Conservation (phyloP, 164 flowering plant genomes). For the Umbilicus rupestris region DNA sequence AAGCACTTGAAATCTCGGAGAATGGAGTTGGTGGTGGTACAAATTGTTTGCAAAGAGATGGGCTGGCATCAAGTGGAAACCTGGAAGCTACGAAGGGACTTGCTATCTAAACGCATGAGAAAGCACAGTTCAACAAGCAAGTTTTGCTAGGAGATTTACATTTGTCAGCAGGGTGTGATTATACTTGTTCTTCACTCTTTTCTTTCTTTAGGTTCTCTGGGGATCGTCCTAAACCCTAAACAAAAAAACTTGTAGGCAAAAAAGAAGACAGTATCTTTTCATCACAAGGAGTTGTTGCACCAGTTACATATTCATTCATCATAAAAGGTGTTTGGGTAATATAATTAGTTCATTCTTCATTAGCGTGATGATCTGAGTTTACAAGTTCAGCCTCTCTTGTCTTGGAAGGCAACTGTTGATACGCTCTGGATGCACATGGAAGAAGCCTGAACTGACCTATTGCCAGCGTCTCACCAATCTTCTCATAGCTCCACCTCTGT, state of each 20-base stretch:
- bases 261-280: too few relatives aligned
- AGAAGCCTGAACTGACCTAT: conserved; percentile 37
- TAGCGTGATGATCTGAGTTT: conserved; percentile 10
- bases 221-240: too few relatives aligned
- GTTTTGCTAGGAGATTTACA: neutral
- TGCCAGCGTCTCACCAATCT: conserved; percentile 31
- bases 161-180: neutral
- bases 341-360: conserved; percentile 19
- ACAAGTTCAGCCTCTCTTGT: conserved; percentile 67
- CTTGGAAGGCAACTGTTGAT: conserved; percentile 57
- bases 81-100: conserved; percentile 58
- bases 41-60: conserved; percentile 16
- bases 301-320: too few relatives aligned
- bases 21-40: conserved; percentile 37
- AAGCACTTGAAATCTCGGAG: conserved; percentile 22
- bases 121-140: neutral
- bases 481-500: conserved; percentile 65
- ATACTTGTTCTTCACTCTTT: neutral
- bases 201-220: neutral
- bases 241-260: too few relatives aligned
- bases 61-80: conserved; percentile 49
- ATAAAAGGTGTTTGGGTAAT: neutral
- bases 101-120: conserved; percentile 20
- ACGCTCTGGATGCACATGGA: conserved; percentile 42
- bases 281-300: too few relatives aligned